Evolutionary conservation across 1,139 yeast species (phyloP).

Genomic region (Nakaseomyces nivariensis): DNA sequence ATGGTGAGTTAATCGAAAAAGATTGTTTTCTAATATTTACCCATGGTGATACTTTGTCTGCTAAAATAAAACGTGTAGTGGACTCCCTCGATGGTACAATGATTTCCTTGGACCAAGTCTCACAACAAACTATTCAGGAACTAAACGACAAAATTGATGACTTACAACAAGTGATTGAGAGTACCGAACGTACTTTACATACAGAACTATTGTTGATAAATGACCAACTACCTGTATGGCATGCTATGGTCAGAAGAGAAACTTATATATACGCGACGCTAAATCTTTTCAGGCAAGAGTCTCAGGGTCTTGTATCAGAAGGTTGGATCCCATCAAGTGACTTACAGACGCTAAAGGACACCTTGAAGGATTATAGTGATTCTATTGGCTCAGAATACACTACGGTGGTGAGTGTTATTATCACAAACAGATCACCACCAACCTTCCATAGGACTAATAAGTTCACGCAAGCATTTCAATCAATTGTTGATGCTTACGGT

Average conservation of each 20-base stretch:
- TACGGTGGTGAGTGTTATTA: conserved; percentile 54
- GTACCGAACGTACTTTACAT: conserved; percentile 49
- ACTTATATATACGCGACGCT: conserved; percentile 58
- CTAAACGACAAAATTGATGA: conserved; percentile 45
- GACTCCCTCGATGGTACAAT: conserved; percentile 58
- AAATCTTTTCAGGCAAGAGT: conserved; percentile 59
- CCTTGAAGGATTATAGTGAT: conserved; percentile 32
- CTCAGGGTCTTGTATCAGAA: conserved; percentile 59
- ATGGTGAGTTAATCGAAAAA: conserved; percentile 38
- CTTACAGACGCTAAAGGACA: conserved; percentile 25
- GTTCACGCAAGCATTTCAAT: conserved; percentile 67
- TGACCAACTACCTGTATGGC: conserved; percentile 57
- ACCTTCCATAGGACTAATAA: conserved; percentile 70
- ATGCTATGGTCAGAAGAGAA: conserved; percentile 59
- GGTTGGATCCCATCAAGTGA: conserved; percentile 74
- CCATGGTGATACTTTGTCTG: conserved; percentile 54
- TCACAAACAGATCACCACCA: conserved; percentile 65
- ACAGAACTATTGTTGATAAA: conserved; percentile 64
- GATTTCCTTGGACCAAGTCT: conserved; percentile 36
- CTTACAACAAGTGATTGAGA: conserved; percentile 45
- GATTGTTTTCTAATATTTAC: conserved; percentile 59
- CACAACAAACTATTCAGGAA: conserved; percentile 31
- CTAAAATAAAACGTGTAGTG: conserved; percentile 49
- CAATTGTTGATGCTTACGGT: conserved; percentile 74
- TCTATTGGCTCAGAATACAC: conserved; percentile 40